phyloP scores from a whole-genome alignment of 2,329 filamentous ascomycete species.

The Fusarium austroafricanum region DNA sequence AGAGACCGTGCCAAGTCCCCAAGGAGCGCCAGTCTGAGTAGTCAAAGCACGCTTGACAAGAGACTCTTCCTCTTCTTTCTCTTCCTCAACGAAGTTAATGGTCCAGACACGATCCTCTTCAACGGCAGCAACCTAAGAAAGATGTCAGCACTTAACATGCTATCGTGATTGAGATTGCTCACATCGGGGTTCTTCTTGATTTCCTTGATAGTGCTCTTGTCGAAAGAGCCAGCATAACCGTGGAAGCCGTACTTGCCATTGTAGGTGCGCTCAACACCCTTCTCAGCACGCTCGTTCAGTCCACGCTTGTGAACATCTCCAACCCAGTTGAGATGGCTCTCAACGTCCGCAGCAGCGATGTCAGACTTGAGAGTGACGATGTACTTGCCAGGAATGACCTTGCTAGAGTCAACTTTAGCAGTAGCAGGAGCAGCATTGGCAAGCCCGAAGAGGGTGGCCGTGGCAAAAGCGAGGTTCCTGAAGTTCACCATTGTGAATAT shows the following conservation, averaged over 20 bases:
- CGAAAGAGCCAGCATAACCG: constrained; percentile 59
- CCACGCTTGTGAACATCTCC: constrained; percentile 66
- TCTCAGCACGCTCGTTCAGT: constrained; percentile 58
- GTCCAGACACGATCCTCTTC: constrained; percentile 49
- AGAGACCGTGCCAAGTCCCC: constrained; percentile 51
- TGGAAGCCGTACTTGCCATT: constrained; percentile 49
- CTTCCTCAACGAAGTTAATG: constrained; percentile 40
- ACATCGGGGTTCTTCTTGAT: constrained; percentile 58
- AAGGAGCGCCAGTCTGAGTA: constrained; percentile 48
- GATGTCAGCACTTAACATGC: neutral
- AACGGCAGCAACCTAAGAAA: constrained; percentile 45
- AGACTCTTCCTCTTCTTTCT: constrained; percentile 15
- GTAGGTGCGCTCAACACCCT: constrained; percentile 50
- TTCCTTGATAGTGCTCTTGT: constrained; percentile 53
- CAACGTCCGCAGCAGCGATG: constrained; percentile 57
- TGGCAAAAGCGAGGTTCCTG: constrained; percentile 44
- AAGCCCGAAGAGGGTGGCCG: constrained; percentile 42
- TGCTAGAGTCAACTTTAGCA: constrained; percentile 27
- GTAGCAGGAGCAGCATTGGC: constrained; percentile 37
- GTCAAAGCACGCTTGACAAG: constrained; percentile 45
- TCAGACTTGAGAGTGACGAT: constrained; percentile 71
- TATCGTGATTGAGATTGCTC: constrained; percentile 31
- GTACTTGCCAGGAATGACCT: constrained; percentile 59
- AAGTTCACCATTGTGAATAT: constrained; percentile 48
- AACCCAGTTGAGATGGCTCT: constrained; percentile 61